Conservation (phyloP, 2,329 filamentous ascomycete species). For the Epichloe uncinata region DNA sequence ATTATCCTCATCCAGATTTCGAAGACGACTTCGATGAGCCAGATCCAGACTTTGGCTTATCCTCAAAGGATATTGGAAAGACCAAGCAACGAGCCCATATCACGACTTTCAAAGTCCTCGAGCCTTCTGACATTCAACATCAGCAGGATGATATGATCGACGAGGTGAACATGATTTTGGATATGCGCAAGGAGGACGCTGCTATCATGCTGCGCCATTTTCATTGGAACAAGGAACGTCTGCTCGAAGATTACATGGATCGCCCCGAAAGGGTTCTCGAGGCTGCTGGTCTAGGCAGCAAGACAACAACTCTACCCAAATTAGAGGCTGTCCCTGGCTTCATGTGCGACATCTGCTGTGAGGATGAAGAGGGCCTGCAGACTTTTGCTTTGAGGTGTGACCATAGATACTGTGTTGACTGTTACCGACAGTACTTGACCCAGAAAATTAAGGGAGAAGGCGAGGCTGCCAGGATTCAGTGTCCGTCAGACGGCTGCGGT, state of each 20-base stretch:
- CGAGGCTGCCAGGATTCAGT: constrained; percentile 88
- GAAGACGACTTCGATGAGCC: constrained; percentile 42
- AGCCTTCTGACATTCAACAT: constrained; percentile 65
- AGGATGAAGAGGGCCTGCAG: constrained; percentile 63
- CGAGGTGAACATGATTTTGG: constrained; percentile 84
- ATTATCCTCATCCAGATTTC: constrained; percentile 31
- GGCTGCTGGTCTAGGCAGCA: constrained; percentile 65
- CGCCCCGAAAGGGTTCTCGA: constrained; percentile 66
- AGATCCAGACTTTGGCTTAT: constrained; percentile 39
- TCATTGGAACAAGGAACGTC: constrained; percentile 89
- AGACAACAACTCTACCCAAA: constrained; percentile 46
- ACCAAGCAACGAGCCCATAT: constrained; percentile 66
- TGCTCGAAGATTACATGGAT: constrained; percentile 97
- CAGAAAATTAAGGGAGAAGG: constrained; percentile 95
- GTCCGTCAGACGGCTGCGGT: constrained; percentile 75
- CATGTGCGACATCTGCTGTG: constrained; percentile 89
- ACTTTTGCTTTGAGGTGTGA: constrained; percentile 93
- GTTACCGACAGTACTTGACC: constrained; percentile 78
- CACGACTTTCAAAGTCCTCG: constrained; percentile 70
- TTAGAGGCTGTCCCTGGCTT: constrained; percentile 67
- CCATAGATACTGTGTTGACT: constrained; percentile 85
- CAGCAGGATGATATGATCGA: constrained; percentile 79
- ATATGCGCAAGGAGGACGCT: constrained; percentile 75
- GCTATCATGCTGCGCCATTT: constrained; percentile 83
- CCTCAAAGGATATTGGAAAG: constrained; percentile 50